Evolutionary conservation across 202 grass and related monocot genomes (phyloP).

Genomic region (Thinopyrum obtusiflorum): DNA sequence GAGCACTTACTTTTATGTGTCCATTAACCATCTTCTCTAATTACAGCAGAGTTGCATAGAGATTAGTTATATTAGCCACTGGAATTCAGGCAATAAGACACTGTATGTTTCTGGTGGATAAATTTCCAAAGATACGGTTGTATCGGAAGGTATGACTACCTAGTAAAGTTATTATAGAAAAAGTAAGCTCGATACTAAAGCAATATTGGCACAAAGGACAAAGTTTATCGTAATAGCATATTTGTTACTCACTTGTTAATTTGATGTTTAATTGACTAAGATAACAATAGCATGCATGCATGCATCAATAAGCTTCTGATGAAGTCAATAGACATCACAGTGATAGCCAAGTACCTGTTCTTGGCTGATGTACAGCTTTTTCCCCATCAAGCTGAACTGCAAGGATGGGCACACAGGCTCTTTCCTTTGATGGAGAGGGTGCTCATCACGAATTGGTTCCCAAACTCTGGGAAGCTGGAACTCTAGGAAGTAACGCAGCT

Average conservation of each 20-base stretch:
- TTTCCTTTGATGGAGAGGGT: conserved; percentile 55
- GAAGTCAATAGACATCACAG: neutral
- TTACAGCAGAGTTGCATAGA: neutral
- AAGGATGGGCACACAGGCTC: conserved; percentile 54
- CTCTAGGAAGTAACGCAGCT: conserved; percentile 68
- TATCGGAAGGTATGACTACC: neutral
- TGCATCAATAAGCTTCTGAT: neutral
- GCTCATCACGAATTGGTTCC: conserved; percentile 50
- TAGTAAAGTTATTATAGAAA: neutral
- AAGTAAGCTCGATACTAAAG: neutral
- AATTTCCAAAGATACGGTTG: neutral
- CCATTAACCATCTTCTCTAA: neutral
- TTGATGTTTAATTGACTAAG: neutral
- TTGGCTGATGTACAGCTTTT: conserved; percentile 59
- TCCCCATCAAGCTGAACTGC: conserved; percentile 68
- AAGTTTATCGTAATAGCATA: neutral
- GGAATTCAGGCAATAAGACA: neutral
- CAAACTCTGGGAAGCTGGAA: conserved; percentile 61
- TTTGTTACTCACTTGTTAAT: neutral
- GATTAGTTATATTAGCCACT: neutral
- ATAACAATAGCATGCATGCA: neutral
- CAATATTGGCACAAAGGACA: neutral
- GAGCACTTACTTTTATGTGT: neutral
- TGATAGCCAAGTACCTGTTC: conserved; percentile 19
- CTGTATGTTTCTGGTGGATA: neutral